Base-by-base conservation (phyloP, 257 asterid species). In the Nicotiana otophora region DNA sequence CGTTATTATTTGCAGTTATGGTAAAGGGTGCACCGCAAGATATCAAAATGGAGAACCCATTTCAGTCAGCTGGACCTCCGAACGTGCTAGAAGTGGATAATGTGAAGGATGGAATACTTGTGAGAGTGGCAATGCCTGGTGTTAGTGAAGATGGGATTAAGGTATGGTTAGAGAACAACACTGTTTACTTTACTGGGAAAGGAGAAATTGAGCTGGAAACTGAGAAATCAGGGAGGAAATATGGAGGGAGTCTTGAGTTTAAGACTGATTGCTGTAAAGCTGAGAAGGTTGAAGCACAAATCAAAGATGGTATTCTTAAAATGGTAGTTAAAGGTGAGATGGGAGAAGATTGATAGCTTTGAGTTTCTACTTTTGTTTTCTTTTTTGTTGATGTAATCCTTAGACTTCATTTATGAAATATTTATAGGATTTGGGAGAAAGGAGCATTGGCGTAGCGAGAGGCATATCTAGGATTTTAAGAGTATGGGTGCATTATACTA, bases 31-130 rank as follows among this genome's bases (percentile, higher is more conserved):
- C 80, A 2, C 81, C 81, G 12, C 77, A 82, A 61, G 53, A 54
- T 23, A 82, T 85, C 82, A 82, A 85, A 82, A 78, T 83, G 83
- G 90, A 83, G 81, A 86, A 87, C 31, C 90, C 90, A 7, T 85
- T 87, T 67, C 90, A 87, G 58, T 53, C 66, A 14, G 72, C 28
- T 4, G 88, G 90, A 33, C 83, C 88, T 1, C 58, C 82, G 31
- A 84, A 77, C 20, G 82, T 84, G 82, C 68, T 87, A 14, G 87
- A 82, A 42, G 86, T 81, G 17, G 82, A 82, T 33, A 42, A 33
- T 26, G 58, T 55, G 48, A 77, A 81, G 31, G 83, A 67, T 5
- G 86, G 86, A 14, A 54, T 84, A 15, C 82, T 85, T 5, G 80
- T 87, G 33, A 79, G 88, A 19, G 64, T 85, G 39, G 66, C 84